Evolutionary conservation across 768 basidiomycete species (phyloP).

Genomic region (Lanmaoa rubissima): DNA sequence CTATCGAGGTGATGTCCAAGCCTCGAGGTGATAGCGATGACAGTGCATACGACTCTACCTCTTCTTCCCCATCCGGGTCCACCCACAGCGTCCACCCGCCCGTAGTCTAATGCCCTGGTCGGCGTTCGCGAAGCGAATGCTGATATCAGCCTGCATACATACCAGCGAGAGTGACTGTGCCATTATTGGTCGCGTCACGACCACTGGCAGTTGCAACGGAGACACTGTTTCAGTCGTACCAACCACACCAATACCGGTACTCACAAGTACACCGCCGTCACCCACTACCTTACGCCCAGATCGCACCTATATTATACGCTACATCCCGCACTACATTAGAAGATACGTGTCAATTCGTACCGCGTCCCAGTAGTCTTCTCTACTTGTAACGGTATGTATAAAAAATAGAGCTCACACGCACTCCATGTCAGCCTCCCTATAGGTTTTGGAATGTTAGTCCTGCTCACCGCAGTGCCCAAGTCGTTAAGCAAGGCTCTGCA

Average conservation of each 20-base stretch:
- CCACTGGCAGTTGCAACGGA: no score
- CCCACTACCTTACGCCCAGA: no score
- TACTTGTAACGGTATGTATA: background rate
- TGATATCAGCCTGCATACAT: no score
- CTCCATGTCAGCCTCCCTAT: background rate
- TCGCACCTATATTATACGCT: no score
- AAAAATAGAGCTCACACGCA: no score
- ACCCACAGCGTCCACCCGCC: background rate
- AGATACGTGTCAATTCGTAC: background rate
- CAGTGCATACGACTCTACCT: background rate
- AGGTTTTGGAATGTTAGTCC: no score
- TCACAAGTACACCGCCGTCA: no score
- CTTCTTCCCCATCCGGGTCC: constrained; percentile 4
- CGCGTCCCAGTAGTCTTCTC: background rate
- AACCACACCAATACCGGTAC: no score
- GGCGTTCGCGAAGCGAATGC: no score
- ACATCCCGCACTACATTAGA: background rate
- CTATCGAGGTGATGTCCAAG: constrained; percentile 15
- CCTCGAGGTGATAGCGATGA: background rate
- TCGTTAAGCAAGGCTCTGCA: background rate
- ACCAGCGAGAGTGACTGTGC: no score
- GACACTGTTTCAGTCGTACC: no score
- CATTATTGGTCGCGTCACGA: no score
- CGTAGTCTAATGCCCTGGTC: background rate
- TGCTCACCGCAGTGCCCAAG: background rate